A percentile compares a stretch with the other conserved stretches of the same genome.
Evolutionary conservation across 352 stramenopile genomes (phyloP).

Genomic region (Globisporangium orthogonon): DNA sequence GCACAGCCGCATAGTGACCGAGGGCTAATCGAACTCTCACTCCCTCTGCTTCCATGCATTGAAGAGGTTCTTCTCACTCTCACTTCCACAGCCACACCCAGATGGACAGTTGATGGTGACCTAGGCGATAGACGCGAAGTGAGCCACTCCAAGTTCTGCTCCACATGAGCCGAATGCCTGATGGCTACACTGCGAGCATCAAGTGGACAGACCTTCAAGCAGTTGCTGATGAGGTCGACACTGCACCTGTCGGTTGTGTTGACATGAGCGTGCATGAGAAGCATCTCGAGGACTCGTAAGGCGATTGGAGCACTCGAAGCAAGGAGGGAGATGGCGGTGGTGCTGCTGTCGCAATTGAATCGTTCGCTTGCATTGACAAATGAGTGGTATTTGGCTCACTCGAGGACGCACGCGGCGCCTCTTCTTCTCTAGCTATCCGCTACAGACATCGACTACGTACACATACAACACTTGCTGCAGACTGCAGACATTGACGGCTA

Average conservation of each 20-base stretch:
- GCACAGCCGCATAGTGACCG: slow-evolving; percentile 7
- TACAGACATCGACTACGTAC: not conserved
- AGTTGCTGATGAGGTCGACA: no score
- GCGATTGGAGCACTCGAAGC: no score
- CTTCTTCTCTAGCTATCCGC: not conserved
- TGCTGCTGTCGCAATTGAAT: not conserved
- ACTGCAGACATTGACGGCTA: not conserved
- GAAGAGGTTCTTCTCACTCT: not conserved
- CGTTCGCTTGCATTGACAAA: not conserved
- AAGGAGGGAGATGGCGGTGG: not conserved
- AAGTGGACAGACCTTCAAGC: not conserved
- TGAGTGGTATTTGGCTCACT: not conserved
- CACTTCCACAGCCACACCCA: not conserved
- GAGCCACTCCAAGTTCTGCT: not conserved
- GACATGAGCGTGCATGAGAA: no score
- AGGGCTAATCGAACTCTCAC: not conserved
- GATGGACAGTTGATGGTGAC: not conserved
- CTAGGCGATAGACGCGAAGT: not conserved
- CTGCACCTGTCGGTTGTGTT: no score
- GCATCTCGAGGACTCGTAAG: no score
- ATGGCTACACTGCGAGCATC: not conserved
- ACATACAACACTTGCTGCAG: not conserved
- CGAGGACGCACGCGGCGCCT: no score
- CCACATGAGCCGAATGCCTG: no score
- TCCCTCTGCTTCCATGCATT: not conserved